Evolutionary conservation across 1,284 basidiomycete species (phyloP), one percentile per base, ranked within the genome.

Genomic region (Heliocybe sulcata): DNA sequence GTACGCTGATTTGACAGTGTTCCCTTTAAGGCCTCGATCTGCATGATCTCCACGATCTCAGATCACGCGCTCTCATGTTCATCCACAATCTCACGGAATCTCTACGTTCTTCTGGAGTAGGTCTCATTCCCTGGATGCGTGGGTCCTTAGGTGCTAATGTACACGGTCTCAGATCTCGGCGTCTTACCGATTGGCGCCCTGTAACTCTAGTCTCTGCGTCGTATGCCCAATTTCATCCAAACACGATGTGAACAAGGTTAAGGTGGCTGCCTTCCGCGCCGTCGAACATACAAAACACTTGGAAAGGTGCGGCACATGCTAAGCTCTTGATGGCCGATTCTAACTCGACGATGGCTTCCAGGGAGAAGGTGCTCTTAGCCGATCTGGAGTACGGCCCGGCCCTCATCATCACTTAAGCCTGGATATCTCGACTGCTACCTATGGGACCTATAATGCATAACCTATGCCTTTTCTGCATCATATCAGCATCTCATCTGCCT

Each of bases 21-120:
- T 25, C 27, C 50, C 6, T 45, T 35, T 4, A 45, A 86, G 85
- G 76, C 63, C 66, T 78, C 58, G 84, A 86, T 66, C 72, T 90
- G 54, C 73, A 89, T 67, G 79, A 90, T 72, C 72, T 89, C 61
- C 71, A 85, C 60, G 77, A 87, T 63, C 66, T 88, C 60, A 75
- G 81, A 42, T 76, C 82, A 45, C 78, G 82, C 50, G 80, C 80
- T 42, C 72, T 88, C n/a, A 60, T 79, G 27, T 83, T 87, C 66
- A 76, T 87, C 38, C 85, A 87, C 62, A 76, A 81, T 58, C 70
- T 87, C 35, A 66, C 85, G 45, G 77, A 80, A 58, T 74, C 77
- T 3, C 74, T 89, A 54, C 78, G 80, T 48, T 73, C 79, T 8
- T 76, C 77, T 56, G 85, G 84, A 60, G 85, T 89, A 64, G 59